Evolutionary conservation across 2,329 filamentous ascomycete species (phyloP), one percentile per base, ranked within the genome.

Genomic region (Penicillium concentricum): DNA sequence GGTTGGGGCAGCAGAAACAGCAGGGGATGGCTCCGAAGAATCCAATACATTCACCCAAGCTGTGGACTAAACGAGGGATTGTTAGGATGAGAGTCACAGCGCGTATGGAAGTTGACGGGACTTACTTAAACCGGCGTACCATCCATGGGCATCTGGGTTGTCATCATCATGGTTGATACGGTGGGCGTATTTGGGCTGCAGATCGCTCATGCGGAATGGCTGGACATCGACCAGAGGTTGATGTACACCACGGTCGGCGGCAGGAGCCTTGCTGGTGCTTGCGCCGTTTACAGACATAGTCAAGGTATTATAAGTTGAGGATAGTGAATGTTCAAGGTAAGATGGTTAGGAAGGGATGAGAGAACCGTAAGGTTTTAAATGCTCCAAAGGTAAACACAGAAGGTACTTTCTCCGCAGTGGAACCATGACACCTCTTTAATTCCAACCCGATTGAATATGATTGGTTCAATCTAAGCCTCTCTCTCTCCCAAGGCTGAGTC

Each of bases 1-100:
- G 94, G 78, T 99, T 99, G 48, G 94, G 94, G 79, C 90, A 97
- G 77, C 87, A 81, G 72, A 96, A 78, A 74, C 92, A 96, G 85
- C 92, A 96, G 5, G 94, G 94, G 65, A 97, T 82, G 18, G 94
- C 92, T 49, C 94, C 94, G 22, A 90, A 70, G 44, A 86, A 89
- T 66, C 94, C 94, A 53, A 97, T 81, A 67, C 83, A 79, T 51
- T 83, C 73, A 62, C 94, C 94, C 8, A 97, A 78, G 16, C 79
- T 75, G 73, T 93, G 90, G 75, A 95, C 85, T 86, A 63, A 56
- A 62, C 5, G 38, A 32, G 12, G 22, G 4, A n/a, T 18, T 1
- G 28, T 45, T 38, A 46, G 30, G 37, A 64, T 44, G 53, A 18
- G 51, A 51, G 5, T 32, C 13, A 6, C 22, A 18, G 16, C 9